Evolutionary conservation across 108 stramenopile genomes (phyloP).

Genomic region (Skeletonema tropicum): DNA sequence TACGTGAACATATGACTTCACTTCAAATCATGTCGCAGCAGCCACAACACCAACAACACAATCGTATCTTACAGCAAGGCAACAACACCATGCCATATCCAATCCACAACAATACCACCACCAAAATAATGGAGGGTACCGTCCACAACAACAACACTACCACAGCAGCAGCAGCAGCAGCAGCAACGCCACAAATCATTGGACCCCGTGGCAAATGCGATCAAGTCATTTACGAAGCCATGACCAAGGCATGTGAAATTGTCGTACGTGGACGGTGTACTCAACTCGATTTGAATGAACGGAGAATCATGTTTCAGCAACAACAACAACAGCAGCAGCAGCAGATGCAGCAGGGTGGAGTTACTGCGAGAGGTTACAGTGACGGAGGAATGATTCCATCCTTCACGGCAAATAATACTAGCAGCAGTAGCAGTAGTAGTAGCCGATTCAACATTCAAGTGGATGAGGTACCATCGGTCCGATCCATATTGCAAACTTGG

Average conservation of each 20-base stretch:
- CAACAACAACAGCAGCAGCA: conserved; percentile 23
- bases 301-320: conserved; percentile 9
- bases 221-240: conserved; percentile 89
- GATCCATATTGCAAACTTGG: conserved; percentile 60
- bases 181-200: neutral
- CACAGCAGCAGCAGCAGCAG: neutral
- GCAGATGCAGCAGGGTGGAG: conserved; percentile 15
- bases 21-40: neutral
- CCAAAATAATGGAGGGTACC: too few relatives aligned
- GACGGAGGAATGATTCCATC: neutral
- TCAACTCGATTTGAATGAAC: conserved; percentile 18
- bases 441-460: conserved; percentile 78
- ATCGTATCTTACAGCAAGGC: neutral
- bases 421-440: conserved; percentile 24
- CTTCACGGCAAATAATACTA: neutral
- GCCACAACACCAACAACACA: neutral
- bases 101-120: neutral
- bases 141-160: conserved; percentile 1
- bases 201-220: conserved; percentile 79
- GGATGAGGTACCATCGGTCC: conserved; percentile 60
- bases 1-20: neutral
- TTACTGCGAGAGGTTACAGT: neutral
- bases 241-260: conserved; percentile 85
- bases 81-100: conserved; percentile 1
- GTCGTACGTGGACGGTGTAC: conserved; percentile 70